These are phyloP conservation scores for Clitocybe nebularis DNA, from an alignment of 1,284 basidiomycete species.

Conservation along the genomic window DNA sequence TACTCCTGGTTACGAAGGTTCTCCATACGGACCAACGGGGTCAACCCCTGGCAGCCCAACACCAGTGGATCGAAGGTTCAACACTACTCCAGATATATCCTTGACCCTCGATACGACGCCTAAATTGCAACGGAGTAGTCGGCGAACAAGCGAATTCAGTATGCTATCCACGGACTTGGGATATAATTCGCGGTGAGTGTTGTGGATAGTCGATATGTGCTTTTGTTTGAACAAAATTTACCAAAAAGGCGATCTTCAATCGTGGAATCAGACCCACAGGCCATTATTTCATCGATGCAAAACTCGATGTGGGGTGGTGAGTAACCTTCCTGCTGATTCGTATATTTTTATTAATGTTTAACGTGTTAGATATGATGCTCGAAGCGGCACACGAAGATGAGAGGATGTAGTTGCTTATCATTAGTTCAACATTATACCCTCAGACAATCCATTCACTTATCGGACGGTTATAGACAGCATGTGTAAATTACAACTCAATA, in stretches of 20 bases:
- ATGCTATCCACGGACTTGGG: slow-evolving; percentile 56
- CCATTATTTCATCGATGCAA: slow-evolving; percentile 56
- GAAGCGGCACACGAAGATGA: slow-evolving; percentile 53
- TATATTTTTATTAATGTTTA: slow-evolving; percentile 6
- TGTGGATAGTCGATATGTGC: slow-evolving; percentile 2
- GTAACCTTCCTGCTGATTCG: slow-evolving; percentile 19
- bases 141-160: slow-evolving; percentile 55
- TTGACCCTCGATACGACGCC: slow-evolving; percentile 40
- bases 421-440: slow-evolving; percentile 11
- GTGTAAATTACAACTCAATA: slow-evolving; percentile 13
- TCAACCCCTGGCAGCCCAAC: slow-evolving; percentile 43
- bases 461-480: slow-evolving; percentile 15
- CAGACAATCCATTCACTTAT: slow-evolving; percentile 4
- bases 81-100: slow-evolving; percentile 45
- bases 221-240: slow-evolving; percentile 6
- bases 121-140: slow-evolving; percentile 49
- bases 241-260: slow-evolving; percentile 40
- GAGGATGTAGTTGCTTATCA: slow-evolving; percentile 17
- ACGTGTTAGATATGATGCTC: slow-evolving; percentile 47
- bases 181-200: slow-evolving; percentile 42
- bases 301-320: slow-evolving; percentile 68
- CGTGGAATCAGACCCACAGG: slow-evolving; percentile 48
- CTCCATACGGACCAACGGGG: slow-evolving; percentile 35
- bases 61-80: slow-evolving; percentile 28
- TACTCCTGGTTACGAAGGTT: slow-evolving; percentile 48